Conservation (phyloP, 2,329 filamentous ascomycete species). For the Pseudogymnoascus sp. region DNA sequence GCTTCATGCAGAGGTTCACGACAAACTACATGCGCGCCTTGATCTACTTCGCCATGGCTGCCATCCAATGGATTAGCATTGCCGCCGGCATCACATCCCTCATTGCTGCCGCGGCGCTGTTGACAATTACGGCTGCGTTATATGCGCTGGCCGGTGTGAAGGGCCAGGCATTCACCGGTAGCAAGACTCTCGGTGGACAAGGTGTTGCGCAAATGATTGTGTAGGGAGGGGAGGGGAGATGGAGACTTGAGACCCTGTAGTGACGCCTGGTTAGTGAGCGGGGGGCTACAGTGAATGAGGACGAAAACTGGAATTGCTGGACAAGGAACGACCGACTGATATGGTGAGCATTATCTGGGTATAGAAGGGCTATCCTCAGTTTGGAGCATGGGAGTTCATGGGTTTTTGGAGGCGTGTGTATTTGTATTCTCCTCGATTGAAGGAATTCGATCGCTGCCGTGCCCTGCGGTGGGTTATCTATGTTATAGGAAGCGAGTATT, state of each 20-base stretch:
- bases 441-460: not conserved
- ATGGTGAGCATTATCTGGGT: slow-evolving; percentile 4
- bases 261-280: slow-evolving; percentile 1
- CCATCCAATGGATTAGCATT: slow-evolving; percentile 78
- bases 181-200: slow-evolving; percentile 91
- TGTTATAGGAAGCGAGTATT: not conserved
- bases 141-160: slow-evolving; percentile 74
- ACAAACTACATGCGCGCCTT: slow-evolving; percentile 95
- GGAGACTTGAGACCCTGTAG: not conserved
- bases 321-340: not conserved
- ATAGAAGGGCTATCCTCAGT: slow-evolving; percentile 4
- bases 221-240: slow-evolving; percentile 30
- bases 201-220: slow-evolving; percentile 98
- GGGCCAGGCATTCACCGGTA: slow-evolving; percentile 79
- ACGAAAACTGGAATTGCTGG: slow-evolving; percentile 6
- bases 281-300: not conserved
- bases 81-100: slow-evolving; percentile 59
- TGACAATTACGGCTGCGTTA: slow-evolving; percentile 69
- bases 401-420: slow-evolving; percentile 6
- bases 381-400: slow-evolving; percentile 2
- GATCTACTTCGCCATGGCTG: slow-evolving; percentile 74
- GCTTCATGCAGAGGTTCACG: slow-evolving; percentile 81
- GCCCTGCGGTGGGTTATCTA: slow-evolving; percentile 11
- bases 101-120: slow-evolving; percentile 77
- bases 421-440: slow-evolving; percentile 8